phyloP scores from a whole-genome alignment of 495 filamentous ascomycete species.

The Xylaria acuta region DNA sequence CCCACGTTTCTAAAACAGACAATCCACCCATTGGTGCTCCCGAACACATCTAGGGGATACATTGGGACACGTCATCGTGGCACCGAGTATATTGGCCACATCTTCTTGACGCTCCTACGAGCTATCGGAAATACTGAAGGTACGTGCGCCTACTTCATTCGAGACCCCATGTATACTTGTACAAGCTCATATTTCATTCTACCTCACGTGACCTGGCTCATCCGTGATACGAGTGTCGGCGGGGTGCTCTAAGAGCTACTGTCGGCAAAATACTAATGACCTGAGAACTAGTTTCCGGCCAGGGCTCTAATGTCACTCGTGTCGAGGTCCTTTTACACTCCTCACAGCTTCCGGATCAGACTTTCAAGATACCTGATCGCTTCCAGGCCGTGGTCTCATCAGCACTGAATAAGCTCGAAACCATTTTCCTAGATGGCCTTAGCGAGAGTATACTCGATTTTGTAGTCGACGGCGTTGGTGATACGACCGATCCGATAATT shows the following conservation, averaged over 20 bases:
- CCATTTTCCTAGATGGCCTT: slow-evolving; percentile 46
- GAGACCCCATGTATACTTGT: background rate
- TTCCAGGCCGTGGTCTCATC: slow-evolving; percentile 35
- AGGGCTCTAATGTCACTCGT: slow-evolving; percentile 16
- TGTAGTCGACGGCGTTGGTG: background rate
- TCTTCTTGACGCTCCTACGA: slow-evolving; percentile 40
- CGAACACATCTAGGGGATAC: background rate
- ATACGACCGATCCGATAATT: slow-evolving; percentile 7
- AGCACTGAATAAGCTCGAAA: slow-evolving; percentile 42
- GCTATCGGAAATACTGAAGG: slow-evolving; percentile 39
- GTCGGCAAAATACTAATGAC: slow-evolving; percentile 8
- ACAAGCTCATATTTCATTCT: background rate
- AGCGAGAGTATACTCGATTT: slow-evolving; percentile 3
- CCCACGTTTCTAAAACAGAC: slow-evolving; percentile 33
- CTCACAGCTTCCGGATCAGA: slow-evolving; percentile 31
- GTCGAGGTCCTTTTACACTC: slow-evolving; percentile 49
- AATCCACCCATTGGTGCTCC: background rate
- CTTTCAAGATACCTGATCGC: slow-evolving; percentile 46
- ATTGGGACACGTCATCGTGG: background rate
- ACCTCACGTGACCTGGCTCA: background rate
- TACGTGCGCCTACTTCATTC: slow-evolving; percentile 6
- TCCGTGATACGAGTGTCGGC: background rate
- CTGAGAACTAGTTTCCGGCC: slow-evolving; percentile 3
- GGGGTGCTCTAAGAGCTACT: background rate
- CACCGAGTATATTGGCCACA: slow-evolving; percentile 22